Percentiles rank a stretch among this genome's conserved stretches.
Conservation (phyloP, 139 green algal genomes). For the Auxenochlorella pyrenoidosa region DNA sequence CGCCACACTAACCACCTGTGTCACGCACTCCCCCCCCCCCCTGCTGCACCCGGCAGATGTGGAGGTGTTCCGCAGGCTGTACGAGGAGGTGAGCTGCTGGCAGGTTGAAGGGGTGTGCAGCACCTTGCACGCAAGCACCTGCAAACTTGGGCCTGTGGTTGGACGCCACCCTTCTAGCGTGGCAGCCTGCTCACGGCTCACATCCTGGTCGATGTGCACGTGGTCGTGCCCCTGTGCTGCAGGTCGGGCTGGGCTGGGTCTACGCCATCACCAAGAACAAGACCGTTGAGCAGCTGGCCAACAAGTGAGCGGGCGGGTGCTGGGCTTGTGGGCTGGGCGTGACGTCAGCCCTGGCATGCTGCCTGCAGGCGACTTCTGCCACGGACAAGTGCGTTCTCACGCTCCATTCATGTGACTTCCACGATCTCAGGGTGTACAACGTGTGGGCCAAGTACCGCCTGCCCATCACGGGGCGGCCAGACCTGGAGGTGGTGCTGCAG, state of each 20-base stretch:
- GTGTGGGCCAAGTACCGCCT: conserved; percentile 88
- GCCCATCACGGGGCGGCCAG: conserved; percentile 73
- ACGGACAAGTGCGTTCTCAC: no score
- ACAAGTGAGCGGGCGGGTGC: conserved; percentile 3
- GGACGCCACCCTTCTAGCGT: no score
- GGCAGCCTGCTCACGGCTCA: no score
- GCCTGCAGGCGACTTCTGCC: background rate
- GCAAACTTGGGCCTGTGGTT: no score
- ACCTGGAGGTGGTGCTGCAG: conserved; percentile 52
- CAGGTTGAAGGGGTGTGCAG: no score
- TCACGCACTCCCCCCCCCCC: background rate
- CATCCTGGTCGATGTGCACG: no score
- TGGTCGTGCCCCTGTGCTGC: no score
- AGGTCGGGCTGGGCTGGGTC: conserved; percentile 92
- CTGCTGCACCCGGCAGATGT: conserved; percentile 54
- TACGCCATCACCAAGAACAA: conserved; percentile 59
- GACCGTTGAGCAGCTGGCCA: background rate
- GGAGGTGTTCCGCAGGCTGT: conserved; percentile 83
- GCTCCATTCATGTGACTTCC: background rate
- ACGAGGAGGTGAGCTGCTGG: conserved; percentile 71
- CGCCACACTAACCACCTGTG: background rate
- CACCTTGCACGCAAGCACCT: no score
- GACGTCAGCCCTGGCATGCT: background rate
- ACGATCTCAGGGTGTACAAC: conserved; percentile 77
- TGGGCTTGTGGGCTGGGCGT: no score